Evolutionary conservation across 768 basidiomycete species (phyloP).

Genomic region (Leccinum olivaceopallidum): DNA sequence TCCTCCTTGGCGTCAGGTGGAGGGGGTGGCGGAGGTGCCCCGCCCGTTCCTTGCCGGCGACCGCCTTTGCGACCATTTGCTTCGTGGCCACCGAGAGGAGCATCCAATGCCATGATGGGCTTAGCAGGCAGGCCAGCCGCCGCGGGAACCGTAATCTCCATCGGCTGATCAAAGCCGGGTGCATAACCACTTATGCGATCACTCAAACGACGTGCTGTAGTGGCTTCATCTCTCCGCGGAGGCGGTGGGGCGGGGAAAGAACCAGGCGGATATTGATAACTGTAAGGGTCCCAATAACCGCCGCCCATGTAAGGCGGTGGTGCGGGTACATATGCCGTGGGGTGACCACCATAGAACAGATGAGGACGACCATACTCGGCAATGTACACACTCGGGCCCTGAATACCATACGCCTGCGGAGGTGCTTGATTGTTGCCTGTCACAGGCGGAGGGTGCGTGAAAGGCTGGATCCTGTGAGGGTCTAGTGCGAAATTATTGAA

Average conservation of each 20-base stretch:
- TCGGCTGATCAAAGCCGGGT: constrained; percentile 42
- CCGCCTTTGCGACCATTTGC: constrained; percentile 36
- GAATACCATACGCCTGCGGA: constrained; percentile 84
- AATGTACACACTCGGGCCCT: constrained; percentile 55
- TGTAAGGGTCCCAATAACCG: constrained; percentile 49
- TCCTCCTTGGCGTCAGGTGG: constrained; percentile 91
- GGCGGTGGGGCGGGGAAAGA: constrained; percentile 37
- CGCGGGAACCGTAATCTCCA: constrained; percentile 52
- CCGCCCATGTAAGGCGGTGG: constrained; percentile 41
- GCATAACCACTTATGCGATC: constrained; percentile 83
- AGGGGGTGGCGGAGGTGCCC: constrained; percentile 70
- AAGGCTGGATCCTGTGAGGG: constrained; percentile 88
- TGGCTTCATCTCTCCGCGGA: constrained; percentile 57
- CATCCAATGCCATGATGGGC: constrained; percentile 58
- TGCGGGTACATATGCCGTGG: constrained; percentile 35
- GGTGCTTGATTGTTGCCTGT: constrained; percentile 74
- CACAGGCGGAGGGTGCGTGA: constrained; percentile 71
- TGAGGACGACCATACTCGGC: constrained; percentile 43
- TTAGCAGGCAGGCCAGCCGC: constrained; percentile 81
- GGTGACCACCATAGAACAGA: constrained; percentile 41
- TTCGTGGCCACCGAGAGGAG: constrained; percentile 45
- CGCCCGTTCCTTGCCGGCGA: constrained; percentile 39
- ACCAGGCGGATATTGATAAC: constrained; percentile 41
- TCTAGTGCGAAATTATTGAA: constrained; percentile 98
- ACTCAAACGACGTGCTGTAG: constrained; percentile 65